A percentile compares a stretch with the other conserved stretches of the same genome.
Conservation (phyloP, 2,329 filamentous ascomycete species). For the Colletotrichum sp. region DNA sequence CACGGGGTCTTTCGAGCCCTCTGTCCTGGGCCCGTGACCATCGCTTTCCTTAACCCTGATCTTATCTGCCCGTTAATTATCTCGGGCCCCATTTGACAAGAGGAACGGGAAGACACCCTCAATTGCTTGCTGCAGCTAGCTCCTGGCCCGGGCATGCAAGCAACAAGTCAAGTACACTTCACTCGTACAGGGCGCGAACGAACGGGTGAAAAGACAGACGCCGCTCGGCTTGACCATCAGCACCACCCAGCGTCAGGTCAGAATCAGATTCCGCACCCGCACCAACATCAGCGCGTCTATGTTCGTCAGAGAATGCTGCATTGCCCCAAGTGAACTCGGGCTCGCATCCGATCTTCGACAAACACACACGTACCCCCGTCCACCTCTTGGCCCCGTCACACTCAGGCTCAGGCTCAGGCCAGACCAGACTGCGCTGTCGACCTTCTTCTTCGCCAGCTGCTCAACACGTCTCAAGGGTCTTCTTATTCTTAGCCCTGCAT, state of each 20-base stretch:
- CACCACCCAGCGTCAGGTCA: not conserved
- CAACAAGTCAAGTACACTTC: not conserved
- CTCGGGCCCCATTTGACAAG: not conserved
- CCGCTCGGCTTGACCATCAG: not conserved
- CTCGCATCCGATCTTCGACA: constrained; percentile 17
- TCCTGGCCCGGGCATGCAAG: not conserved
- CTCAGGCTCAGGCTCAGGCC: not conserved
- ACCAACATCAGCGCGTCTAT: constrained; percentile 8
- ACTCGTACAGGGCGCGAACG: not conserved
- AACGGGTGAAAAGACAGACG: not conserved
- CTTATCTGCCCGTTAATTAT: not conserved
- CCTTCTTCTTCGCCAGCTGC: not conserved
- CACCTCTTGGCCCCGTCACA: constrained; percentile 4
- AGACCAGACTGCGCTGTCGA: not conserved
- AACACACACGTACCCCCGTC: constrained; percentile 6
- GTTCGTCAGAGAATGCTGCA: constrained; percentile 12
- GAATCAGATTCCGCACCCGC: not conserved
- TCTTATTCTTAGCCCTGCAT: constrained; percentile 14
- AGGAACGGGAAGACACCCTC: not conserved
- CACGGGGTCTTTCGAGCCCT: constrained; percentile 5
- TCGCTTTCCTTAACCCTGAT: not conserved
- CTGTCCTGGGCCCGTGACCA: not conserved
- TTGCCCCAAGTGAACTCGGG: constrained; percentile 11
- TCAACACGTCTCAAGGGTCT: constrained; percentile 14
- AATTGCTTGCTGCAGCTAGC: not conserved